Evolutionary conservation across 768 basidiomycete species (phyloP), one percentile per base, ranked within the genome.

Genomic region (Tricholoma terreum): DNA sequence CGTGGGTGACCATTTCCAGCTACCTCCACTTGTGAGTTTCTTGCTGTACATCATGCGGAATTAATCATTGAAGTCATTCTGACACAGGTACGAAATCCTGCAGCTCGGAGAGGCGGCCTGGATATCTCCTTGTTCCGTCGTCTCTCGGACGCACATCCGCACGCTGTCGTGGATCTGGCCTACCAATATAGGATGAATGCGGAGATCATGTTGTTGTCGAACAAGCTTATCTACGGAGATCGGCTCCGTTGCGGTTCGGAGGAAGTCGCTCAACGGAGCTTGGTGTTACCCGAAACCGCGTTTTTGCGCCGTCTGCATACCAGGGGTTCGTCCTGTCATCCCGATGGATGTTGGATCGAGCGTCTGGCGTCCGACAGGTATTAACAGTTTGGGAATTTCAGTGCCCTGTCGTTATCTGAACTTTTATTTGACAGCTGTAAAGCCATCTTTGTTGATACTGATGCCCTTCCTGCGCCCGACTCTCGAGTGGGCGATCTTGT

Each of bases 181-280:
- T 80, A 89, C 56, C 97, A 99, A 67, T 99, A 98, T 68, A 81
- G 97, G 45, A 98, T 98, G 97, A 98, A 96, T 70, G 83, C 83
- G 55, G 94, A 96, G 59, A 97, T 98, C 68, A 98, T 98, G 95
- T 67, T 82, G 9, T 76, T 98, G 8, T 92, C 91, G 1, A 98
- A 98, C 70, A 79, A 77, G 55, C 84, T 98, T 48, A 86, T 98
- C 9, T 98, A 98, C 64, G 76, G 81, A 9, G 82, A 88, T 57
- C 80, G 87, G 17, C 77, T 98, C 40, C 78, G 75, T 48, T 96
- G 94, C 67, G 97, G 96, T 4, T 87, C 82, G 9, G 83, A 85
- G 46, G 73, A 75, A 15, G 84, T 96, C 10, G 90, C 90, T 30
- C 74, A 77, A 38, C 79, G 78, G 62, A 75, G 68, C 17, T 70